These are phyloP conservation scores for Plicaturopsis crispa DNA, from an alignment of 768 basidiomycete genomes.

Conservation along the genomic window DNA sequence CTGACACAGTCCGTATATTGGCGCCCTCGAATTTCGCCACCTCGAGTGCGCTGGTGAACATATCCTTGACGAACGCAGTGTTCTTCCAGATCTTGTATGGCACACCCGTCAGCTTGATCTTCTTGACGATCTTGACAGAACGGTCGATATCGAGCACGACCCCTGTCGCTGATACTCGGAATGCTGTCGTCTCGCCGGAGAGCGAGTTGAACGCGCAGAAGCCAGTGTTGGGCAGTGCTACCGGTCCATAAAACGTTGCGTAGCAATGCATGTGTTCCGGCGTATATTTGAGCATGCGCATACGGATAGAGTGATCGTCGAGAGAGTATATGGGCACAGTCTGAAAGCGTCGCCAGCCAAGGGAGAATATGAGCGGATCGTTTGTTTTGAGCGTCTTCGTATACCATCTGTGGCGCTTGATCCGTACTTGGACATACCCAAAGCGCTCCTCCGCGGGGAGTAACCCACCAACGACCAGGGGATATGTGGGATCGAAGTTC, in stretches of 20 bases:
- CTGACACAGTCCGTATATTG: conserved; percentile 91
- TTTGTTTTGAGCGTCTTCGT: conserved; percentile 89
- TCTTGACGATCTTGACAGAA: conserved; percentile 94
- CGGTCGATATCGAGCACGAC: conserved; percentile 92
- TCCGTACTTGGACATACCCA: conserved; percentile 89
- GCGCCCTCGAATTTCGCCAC: conserved; percentile 99
- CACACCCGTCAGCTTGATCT: conserved; percentile 90
- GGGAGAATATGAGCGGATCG: conserved; percentile 90
- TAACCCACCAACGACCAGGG: conserved; percentile 88
- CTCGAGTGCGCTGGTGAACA: conserved; percentile 91
- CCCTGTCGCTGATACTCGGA: conserved; percentile 89
- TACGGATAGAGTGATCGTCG: conserved; percentile 96
- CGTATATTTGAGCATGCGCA: conserved; percentile 99
- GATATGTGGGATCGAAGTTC: conserved; percentile 87
- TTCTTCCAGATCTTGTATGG: conserved; percentile 99
- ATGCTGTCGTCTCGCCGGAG: conserved; percentile 55
- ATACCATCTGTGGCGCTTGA: conserved; percentile 97
- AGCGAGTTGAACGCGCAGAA: conserved; percentile 96
- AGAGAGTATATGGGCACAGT: conserved; percentile 91
- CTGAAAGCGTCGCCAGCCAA: conserved; percentile 99
- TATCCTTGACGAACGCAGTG: conserved; percentile 95
- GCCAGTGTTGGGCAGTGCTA: conserved; percentile 87
- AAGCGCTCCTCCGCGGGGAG: conserved; percentile 86
- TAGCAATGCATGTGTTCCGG: conserved; percentile 99
- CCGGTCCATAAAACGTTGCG: conserved; percentile 95